phyloP scores from a whole-genome alignment of 2,329 filamentous ascomycete species.

The Plectosphaerella plurivora region DNA sequence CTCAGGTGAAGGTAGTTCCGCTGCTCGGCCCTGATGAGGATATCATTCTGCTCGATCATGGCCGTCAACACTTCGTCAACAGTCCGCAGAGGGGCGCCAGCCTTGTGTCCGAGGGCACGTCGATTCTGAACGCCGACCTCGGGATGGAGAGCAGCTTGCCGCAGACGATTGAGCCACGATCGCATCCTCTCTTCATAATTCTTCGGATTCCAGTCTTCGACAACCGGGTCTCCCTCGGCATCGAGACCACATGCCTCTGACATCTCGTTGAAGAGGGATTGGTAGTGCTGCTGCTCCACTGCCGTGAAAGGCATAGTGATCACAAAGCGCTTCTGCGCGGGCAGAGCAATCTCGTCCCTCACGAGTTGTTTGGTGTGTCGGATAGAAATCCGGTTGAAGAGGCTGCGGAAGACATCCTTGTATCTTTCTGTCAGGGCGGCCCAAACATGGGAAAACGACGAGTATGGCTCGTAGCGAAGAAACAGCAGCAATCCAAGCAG shows the following conservation, averaged over 20 bases:
- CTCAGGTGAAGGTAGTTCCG: slow-evolving; percentile 59
- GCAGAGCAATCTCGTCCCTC: slow-evolving; percentile 72
- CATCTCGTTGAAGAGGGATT: slow-evolving; percentile 71
- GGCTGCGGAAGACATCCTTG: slow-evolving; percentile 57
- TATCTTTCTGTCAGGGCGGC: slow-evolving; percentile 57
- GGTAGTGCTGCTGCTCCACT: slow-evolving; percentile 88
- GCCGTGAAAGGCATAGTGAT: slow-evolving; percentile 88
- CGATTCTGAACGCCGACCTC: slow-evolving; percentile 69
- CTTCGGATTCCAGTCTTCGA: slow-evolving; percentile 61
- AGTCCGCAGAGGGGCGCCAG: slow-evolving; percentile 64
- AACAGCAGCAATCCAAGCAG: slow-evolving; percentile 79
- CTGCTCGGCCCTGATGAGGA: slow-evolving; percentile 61
- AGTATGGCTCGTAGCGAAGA: slow-evolving; percentile 73
- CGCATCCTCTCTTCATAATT: slow-evolving; percentile 70
- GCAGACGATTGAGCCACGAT: slow-evolving; percentile 68
- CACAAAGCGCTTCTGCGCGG: slow-evolving; percentile 78
- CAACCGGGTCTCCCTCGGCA: slow-evolving; percentile 56
- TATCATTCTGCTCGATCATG: slow-evolving; percentile 86
- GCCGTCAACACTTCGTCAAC: slow-evolving; percentile 81
- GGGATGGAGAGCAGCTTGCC: slow-evolving; percentile 82
- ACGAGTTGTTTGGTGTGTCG: slow-evolving; percentile 83
- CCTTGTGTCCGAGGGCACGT: slow-evolving; percentile 56
- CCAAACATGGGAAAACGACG: slow-evolving; percentile 62
- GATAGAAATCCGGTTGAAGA: slow-evolving; percentile 71
- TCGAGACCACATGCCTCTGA: slow-evolving; percentile 64